Base-by-base conservation (phyloP, 768 basidiomycete species). In the Tulasnella sp. region DNA sequence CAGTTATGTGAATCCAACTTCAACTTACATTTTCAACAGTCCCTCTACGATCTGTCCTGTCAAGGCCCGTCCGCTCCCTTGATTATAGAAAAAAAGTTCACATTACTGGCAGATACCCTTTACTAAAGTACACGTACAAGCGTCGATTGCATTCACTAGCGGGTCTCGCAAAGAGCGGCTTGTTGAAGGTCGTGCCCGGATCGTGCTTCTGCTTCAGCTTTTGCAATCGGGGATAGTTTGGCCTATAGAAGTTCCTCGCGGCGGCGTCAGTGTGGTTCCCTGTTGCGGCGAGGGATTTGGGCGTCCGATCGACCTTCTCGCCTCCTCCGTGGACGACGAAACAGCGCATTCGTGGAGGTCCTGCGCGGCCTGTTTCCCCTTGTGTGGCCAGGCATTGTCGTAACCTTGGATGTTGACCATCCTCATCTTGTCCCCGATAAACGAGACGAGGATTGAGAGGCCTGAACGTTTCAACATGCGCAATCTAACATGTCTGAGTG, bases 81-180 rank as follows among this genome's bases (percentile, higher is more conserved):
- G n/a, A n/a, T n/a, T n/a, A n/a, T n/a, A n/a, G n/a, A n/a, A n/a
- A n/a, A n/a, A n/a, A n/a, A n/a, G n/a, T n/a, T n/a, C n/a, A n/a
- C n/a, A n/a, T n/a, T n/a, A n/a, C n/a, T n/a, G n/a, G n/a, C n/a
- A n/a, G n/a, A n/a, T n/a, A n/a, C n/a, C n/a, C n/a, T n/a, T n/a
- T n/a, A n/a, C n/a, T n/a, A n/a, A n/a, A n/a, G n/a, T n/a, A n/a
- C n/a, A n/a, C n/a, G n/a, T n/a, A n/a, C n/a, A n/a, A n/a, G n/a
- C n/a, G n/a, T n/a, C n/a, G n/a, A n/a, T n/a, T n/a, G n/a, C n/a
- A n/a, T n/a, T n/a, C n/a, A n/a, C n/a, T n/a, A 15, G 34, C n/a
- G n/a, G 60, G 61, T 29, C 31, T 25, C 19, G 61, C 53, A n/a
- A 34, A 30, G 55, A 62, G 62, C 63, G 62, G 62, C 49, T 60